A percentile compares a stretch with the other conserved stretches of the same genome.
Evolutionary conservation across 345 rosid species (phyloP).

Genomic region (Salix purpurea): DNA sequence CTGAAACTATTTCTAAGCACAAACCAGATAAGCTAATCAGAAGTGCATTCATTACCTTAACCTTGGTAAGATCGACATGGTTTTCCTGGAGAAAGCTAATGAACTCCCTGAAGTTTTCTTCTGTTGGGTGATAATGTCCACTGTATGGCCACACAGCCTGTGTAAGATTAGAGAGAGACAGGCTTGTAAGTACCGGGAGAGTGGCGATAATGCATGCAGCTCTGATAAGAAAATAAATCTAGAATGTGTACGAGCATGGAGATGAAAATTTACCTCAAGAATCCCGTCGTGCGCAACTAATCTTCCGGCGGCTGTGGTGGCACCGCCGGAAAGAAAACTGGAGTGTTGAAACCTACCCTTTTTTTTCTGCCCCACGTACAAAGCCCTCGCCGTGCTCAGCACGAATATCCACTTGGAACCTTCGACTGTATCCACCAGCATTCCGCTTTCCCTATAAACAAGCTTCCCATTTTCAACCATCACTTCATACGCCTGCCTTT

Average conservation of each 20-base stretch:
- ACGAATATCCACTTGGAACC: constrained; percentile 70
- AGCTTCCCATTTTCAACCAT: constrained; percentile 50
- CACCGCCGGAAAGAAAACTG: constrained; percentile 65
- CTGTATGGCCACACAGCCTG: constrained; percentile 94
- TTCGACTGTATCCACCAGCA: constrained; percentile 32
- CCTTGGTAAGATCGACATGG: constrained; percentile 66
- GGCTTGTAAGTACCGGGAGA: too few species aligned
- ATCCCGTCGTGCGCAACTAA: constrained; percentile 48
- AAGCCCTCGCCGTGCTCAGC: constrained; percentile 48
- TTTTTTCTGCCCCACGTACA: constrained; percentile 61
- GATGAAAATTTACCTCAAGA: constrained; percentile 37
- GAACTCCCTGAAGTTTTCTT: constrained; percentile 82
- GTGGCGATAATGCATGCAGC: too few species aligned
- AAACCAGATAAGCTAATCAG: background rate
- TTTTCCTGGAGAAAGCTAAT: constrained; percentile 60
- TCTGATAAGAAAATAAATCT: too few species aligned
- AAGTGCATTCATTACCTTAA: constrained; percentile 47
- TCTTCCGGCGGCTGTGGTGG: constrained; percentile 67
- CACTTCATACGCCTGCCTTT: constrained; percentile 56
- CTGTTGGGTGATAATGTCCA: constrained; percentile 94
- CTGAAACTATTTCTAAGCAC: too few species aligned
- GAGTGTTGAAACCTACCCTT: constrained; percentile 72
- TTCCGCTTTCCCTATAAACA: constrained; percentile 28
- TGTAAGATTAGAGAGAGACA: constrained; percentile 15
- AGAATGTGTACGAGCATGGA: too few species aligned